phyloP scores from a whole-genome alignment of 768 basidiomycete species.

The Kondoa subrosea region DNA sequence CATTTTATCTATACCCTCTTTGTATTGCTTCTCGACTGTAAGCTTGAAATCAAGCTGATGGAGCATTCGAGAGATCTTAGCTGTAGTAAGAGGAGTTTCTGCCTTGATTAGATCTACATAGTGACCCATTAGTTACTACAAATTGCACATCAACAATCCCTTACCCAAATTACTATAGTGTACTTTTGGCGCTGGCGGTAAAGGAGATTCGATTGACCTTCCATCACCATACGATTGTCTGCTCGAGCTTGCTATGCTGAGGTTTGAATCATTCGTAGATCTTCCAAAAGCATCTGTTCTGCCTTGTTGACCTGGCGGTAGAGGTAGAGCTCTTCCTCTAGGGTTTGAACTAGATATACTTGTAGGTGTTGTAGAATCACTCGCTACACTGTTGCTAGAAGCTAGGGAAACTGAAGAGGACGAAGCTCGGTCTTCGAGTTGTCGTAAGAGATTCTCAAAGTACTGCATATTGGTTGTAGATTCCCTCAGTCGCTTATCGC shows the following conservation, averaged over 20 bases:
- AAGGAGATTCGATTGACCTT: not conserved
- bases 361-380: not conserved
- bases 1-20: conserved; percentile 98
- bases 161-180: conserved; percentile 53
- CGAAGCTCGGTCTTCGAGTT: conserved; percentile 52
- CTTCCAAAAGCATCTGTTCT: not conserved
- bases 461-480: conserved; percentile 66
- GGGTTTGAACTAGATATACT: not conserved
- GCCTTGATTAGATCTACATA: conserved; percentile 74
- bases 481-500: conserved; percentile 71
- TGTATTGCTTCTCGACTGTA: conserved; percentile 94
- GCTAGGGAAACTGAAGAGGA: conserved; percentile 3
- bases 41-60: conserved; percentile 99
- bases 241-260: not conserved
- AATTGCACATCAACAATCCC: conserved; percentile 4
- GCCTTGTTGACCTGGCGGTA: not conserved
- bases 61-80: conserved; percentile 92
- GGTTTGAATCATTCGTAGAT: not conserved
- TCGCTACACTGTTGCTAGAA: not conserved
- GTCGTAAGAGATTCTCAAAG: conserved; percentile 68
- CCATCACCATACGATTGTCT: not conserved
- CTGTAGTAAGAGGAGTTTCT: conserved; percentile 86
- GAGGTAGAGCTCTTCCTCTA: not conserved
- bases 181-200: conserved; percentile 11
- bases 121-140: conserved; percentile 7